These are phyloP conservation scores for Zasmidium angulare DNA, from an alignment of 2,329 filamentous ascomycete genomes.

Conservation along the genomic window DNA sequence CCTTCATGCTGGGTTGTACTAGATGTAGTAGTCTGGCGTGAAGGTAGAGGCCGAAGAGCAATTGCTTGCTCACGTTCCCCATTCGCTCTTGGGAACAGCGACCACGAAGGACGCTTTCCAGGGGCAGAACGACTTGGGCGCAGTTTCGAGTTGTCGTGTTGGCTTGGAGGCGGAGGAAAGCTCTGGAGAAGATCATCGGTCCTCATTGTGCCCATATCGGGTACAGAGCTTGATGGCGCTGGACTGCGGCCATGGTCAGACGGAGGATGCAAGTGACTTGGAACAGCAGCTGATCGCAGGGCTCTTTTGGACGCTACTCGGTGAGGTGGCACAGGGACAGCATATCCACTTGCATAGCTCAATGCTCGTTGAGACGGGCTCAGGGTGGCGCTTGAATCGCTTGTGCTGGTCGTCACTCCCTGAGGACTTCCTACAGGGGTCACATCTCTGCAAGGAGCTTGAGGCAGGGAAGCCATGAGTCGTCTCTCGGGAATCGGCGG, in stretches of 20 bases:
- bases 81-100: slow-evolving; percentile 3
- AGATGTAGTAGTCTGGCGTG: not conserved
- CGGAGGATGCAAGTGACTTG: not conserved
- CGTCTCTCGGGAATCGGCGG: not conserved
- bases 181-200: slow-evolving; percentile 24
- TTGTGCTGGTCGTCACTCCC: not conserved
- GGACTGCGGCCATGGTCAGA: not conserved
- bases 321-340: slow-evolving; percentile 23
- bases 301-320: slow-evolving; percentile 18
- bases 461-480: not conserved
- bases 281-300: slow-evolving; percentile 21
- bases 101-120: slow-evolving; percentile 6
- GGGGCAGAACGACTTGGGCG: not conserved
- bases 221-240: slow-evolving; percentile 1
- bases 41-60: not conserved
- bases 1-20: not conserved
- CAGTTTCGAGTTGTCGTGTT: not conserved
- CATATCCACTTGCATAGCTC: slow-evolving; percentile 21
- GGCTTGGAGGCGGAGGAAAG: slow-evolving; percentile 27
- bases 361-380: slow-evolving; percentile 24
- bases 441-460: not conserved
- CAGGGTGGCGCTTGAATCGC: not conserved
- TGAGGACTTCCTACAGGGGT: not conserved
- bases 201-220: slow-evolving; percentile 16
- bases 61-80: not conserved